Conservation (phyloP, 805 yeast species). For the Metschnikowia baotianmanensis region DNA sequence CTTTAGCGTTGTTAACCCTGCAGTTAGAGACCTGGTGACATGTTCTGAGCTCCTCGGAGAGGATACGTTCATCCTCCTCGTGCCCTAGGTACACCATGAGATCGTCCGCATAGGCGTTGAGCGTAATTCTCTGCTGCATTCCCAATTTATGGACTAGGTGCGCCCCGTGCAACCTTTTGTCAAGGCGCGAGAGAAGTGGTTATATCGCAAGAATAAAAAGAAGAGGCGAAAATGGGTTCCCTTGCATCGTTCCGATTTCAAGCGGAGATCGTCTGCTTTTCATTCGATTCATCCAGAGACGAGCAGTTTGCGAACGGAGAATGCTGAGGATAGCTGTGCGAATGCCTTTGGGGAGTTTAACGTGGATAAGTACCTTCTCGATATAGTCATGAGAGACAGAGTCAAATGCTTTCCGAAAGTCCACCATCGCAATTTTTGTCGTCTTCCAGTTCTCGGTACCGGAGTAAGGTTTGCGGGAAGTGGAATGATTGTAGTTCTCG, state of each 20-base stretch:
- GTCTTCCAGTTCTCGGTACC: neutral
- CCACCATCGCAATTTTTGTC: neutral
- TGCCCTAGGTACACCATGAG: constrained; percentile 2
- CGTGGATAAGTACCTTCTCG: neutral
- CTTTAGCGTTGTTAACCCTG: neutral
- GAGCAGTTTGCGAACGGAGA: neutral
- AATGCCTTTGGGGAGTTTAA: neutral
- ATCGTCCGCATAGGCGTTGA: constrained; percentile 4
- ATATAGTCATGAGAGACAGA: neutral
- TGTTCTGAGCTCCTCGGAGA: neutral
- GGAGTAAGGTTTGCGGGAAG: neutral
- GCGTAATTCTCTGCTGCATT: neutral
- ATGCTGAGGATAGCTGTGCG: constrained; percentile 2
- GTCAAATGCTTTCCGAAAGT: constrained; percentile 3
- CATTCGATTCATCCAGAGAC: neutral
- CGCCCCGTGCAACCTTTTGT: neutral
- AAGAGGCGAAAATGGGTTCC: constrained; percentile 5
- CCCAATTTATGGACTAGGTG: neutral
- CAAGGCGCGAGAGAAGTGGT: neutral
- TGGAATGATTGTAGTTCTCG: neutral
- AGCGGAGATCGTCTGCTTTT: neutral
- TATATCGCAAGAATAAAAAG: constrained; percentile 1
- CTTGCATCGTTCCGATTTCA: constrained; percentile 1
- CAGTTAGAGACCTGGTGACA: neutral
- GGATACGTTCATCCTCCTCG: neutral